A percentile compares a stretch with the other conserved stretches of the same genome.
phyloP scores from a whole-genome alignment of 2,329 filamentous ascomycete genomes.

The Eurotiales sp. region DNA sequence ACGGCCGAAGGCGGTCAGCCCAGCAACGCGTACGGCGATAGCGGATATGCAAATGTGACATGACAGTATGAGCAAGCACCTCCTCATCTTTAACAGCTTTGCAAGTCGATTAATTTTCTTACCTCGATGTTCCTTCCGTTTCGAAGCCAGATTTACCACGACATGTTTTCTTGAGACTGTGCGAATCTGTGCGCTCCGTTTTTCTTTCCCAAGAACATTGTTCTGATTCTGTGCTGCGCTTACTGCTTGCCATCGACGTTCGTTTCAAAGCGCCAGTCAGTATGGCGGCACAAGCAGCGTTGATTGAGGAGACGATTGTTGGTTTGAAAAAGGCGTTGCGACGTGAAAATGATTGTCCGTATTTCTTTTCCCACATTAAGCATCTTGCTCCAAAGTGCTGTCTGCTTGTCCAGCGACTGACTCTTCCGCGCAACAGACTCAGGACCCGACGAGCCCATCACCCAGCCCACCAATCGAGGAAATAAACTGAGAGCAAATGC shows the following conservation, averaged over 20 bases:
- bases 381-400: neutral
- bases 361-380: slow-evolving; percentile 6
- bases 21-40: slow-evolving; percentile 13
- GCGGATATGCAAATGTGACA: neutral
- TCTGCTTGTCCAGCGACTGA: neutral
- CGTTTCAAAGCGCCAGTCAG: slow-evolving; percentile 16
- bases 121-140: neutral
- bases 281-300: slow-evolving; percentile 43
- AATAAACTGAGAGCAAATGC: slow-evolving; percentile 60
- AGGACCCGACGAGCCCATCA: slow-evolving; percentile 51
- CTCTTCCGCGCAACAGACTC: slow-evolving; percentile 25
- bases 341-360: slow-evolving; percentile 46
- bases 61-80: neutral
- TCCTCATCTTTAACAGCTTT: neutral
- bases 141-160: neutral
- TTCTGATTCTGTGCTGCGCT: neutral
- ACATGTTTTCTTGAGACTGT: neutral
- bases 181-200: neutral
- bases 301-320: slow-evolving; percentile 53
- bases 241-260: neutral
- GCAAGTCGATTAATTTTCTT: neutral
- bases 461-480: slow-evolving; percentile 54
- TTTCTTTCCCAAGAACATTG: neutral
- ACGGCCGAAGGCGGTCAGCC: slow-evolving; percentile 18
- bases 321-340: slow-evolving; percentile 52